Base-by-base conservation (phyloP, 176 grass and related monocot species). In the Puya raimondii region DNA sequence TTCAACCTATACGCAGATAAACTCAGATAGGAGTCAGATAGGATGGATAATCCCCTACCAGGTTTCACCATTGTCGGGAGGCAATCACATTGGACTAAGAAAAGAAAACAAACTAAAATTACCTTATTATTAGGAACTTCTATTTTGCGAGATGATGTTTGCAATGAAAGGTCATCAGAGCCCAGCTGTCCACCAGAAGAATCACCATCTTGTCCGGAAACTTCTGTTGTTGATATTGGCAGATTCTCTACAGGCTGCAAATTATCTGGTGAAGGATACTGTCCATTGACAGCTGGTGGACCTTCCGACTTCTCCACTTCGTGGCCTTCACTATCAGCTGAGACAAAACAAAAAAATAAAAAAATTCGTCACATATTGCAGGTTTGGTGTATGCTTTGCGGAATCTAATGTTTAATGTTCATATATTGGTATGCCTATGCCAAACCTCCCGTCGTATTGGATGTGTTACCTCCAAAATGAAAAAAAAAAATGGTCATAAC, bases 61-160 rank as follows among this genome's bases (percentile, higher is more conserved):
- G n/a, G 25, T 49, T 65, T 47, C 18, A 64, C 10, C 22, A 53
- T 17, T 58, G 3, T 56, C 9, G 12, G 48, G 61, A 70, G 26
- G 26, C 23, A 57, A 25, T 42, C 11, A 1, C 18, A 48, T 53
- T 64, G 10, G 18, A 70, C 11, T 47, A 3, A 67, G 25, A 27
- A 66, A 51, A 15, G 54, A 65, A 15, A 47, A 52, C 16, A 50
- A 68, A 67, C 26, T 22, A 49, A 22, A 9, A 29, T 53, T 86
- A 99, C 90, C 94, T 89, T 99, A 63, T 69, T 89, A 66, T 90
- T 99, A 72, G 94, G 94, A 80, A 99, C 90, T 65, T 93, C 84
- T 11, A 93, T 93, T 70, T 27, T 82, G 1, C 82, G 82, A 10
- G 83, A 85, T 16, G 70, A 47, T 2, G 70, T 78, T 1, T 73